These are phyloP conservation scores for Oxyria digyna DNA, from an alignment of 148 eudicot genomes.

Conservation along the genomic window DNA sequence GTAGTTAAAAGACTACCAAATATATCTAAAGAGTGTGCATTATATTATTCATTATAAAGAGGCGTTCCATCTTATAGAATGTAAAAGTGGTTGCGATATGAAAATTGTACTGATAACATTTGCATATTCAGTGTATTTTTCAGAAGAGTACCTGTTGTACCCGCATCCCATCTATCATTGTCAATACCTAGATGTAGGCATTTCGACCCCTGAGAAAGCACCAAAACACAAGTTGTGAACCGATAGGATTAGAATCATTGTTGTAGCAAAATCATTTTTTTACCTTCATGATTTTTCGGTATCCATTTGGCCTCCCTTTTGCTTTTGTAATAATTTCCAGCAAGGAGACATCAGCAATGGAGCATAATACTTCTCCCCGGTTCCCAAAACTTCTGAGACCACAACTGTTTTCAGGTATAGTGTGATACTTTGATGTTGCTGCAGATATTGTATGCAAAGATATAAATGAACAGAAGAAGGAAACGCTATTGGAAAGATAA, in stretches of 20 bases:
- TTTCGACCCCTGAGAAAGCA: conserved; percentile 50
- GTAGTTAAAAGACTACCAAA: neutral
- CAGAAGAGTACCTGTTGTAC: conserved; percentile 59
- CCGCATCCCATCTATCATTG: conserved; percentile 58
- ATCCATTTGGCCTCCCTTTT: conserved; percentile 86
- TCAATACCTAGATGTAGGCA: conserved; percentile 77
- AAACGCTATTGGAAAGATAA: neutral
- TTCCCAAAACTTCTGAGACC: conserved; percentile 46
- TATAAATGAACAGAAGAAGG: conserved; percentile 1
- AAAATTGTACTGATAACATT: neutral
- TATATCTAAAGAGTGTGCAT: neutral
- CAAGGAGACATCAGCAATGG: conserved; percentile 78
- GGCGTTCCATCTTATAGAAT: neutral
- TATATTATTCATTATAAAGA: neutral
- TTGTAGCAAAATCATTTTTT: conserved; percentile 7
- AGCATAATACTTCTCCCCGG: conserved; percentile 82
- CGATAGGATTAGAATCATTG: neutral
- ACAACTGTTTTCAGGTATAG: conserved; percentile 22
- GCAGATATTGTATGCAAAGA: conserved; percentile 12
- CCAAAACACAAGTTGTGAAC: conserved; percentile 10
- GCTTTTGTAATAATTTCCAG: conserved; percentile 73
- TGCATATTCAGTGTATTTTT: neutral
- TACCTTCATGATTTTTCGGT: conserved; percentile 83
- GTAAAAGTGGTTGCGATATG: neutral
- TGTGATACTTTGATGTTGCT: conserved; percentile 70